Evolutionary conservation across 345 rosid genomes (phyloP), one percentile per base, ranked within the genome.

Genomic region (Conringia planisiliqua): DNA sequence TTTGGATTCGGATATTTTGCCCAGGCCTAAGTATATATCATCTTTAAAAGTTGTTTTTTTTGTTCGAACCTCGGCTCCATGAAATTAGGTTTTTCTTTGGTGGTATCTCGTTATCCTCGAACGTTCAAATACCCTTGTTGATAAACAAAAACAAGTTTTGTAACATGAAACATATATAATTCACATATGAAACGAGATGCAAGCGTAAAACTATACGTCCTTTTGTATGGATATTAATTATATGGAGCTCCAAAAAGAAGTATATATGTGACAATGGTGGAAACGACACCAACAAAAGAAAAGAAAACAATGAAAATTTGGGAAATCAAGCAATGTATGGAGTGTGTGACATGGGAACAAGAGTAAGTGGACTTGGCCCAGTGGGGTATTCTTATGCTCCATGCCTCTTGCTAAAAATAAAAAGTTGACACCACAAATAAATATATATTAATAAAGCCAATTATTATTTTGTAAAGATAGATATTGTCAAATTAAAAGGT

Each of bases 321-420:
- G 35, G 42, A 78, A 66, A 71, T 58, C 48, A 72, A 58, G 68
- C 77, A 71, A 78, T 64, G 62, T 69, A 66, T 55, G 73, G 16
- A 55, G 32, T 76, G 58, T 69, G 51, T 40, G 81, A 67, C 70
- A 52, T 78, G 78, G 78, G 78, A 78, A 78, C 78, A 72, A 66
- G 66, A 65, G 64, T 67, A 27, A 78, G 78, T 78, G 78, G 81
- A 68, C 69, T 57, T 72, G 78, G 73, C 74, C 78, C 74, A 73
- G 66, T 78, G 78, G 81, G 81, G 70, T 67, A 78, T 65, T 67
- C 74, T 73, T 35, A 24, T 70, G 71, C 72, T 77, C 66, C 80
- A 70, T 77, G 76, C 76, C 66, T 77, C 75, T 70, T 62, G 66
- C 75, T 46, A 55, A 42, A 68, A 39, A 30, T 52, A 68, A 17